Base-by-base conservation (phyloP, 2,329 filamentous ascomycete genomes). In the Volutella citrinella region DNA sequence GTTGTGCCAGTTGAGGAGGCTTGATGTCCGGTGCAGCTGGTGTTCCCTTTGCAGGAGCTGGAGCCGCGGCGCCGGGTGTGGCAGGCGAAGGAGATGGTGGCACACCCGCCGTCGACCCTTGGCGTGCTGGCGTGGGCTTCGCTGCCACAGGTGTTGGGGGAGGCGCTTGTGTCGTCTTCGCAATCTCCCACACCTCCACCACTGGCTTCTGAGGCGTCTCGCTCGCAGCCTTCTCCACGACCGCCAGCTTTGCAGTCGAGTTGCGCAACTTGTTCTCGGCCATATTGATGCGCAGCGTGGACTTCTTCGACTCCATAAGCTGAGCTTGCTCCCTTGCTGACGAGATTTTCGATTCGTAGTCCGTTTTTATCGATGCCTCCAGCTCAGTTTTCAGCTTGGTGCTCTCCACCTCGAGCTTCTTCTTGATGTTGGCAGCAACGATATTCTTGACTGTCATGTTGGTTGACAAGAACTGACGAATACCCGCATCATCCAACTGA, bases 191-290 rank as follows among this genome's bases (percentile, higher is more conserved):
- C 1, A 96, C 90, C 60, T 96, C 89, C 9, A 69, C 77, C 5
- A 97, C 88, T 1, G 89, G 79, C 56, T 80, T 82, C 51, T 91
- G 74, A 1, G 91, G 91, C 1, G 90, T 96, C 29, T 95, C 84
- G n/a, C 73, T 74, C 1, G 84, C 88, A 10, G 91, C 90, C 28
- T 80, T 85, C 53, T 89, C 77, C 5, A 97, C 85, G 2, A 93
- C 78, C 3, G 77, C 75, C 19, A 94, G 65, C 65, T 93, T 94
- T 5, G 83, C 85, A 31, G 72, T 72, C 0, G 81, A 78, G 8
- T 68, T 65, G 42, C 74, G 78, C 28, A 74, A 65, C 55, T 82
- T 80, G 49, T 82, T 86, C 48, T 91, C 83, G 6, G 80, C 69
- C 79, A 94, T 85, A 56, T 88, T 91, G 44, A 91, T 72, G 45